These are phyloP conservation scores for Pleurotus cornucopiae DNA, from an alignment of 768 basidiomycete genomes.

Conservation along the genomic window DNA sequence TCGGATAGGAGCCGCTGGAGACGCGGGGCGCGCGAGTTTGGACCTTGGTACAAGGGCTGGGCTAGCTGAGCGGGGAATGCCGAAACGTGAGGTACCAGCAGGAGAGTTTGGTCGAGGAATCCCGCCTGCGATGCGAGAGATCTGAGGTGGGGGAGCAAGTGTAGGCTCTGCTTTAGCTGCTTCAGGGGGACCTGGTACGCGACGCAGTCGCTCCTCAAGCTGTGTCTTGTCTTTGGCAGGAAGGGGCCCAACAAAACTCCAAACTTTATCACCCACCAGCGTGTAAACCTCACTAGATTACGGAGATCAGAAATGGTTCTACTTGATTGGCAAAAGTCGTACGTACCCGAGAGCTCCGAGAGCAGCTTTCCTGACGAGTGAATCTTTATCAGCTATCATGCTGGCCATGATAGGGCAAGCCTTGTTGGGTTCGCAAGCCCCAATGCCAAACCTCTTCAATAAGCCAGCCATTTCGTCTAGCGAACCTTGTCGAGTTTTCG, in stretches of 20 bases:
- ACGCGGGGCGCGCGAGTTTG: conserved; percentile 38
- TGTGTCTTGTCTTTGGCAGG: conserved; percentile 88
- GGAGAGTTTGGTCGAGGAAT: conserved; percentile 49
- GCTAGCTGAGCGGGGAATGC: conserved; percentile 32
- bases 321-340: conserved; percentile 5
- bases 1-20: conserved; percentile 33
- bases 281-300: conserved; percentile 69
- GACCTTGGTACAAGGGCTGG: conserved; percentile 25
- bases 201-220: conserved; percentile 83
- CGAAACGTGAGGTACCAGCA: conserved; percentile 32
- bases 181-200: conserved; percentile 63
- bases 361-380: conserved; percentile 83
- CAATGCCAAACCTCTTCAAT: conserved; percentile 78
- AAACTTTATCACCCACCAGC: conserved; percentile 82
- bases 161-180: conserved; percentile 35
- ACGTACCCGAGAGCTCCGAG: conserved; percentile 74
- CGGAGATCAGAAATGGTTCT: conserved; percentile 9
- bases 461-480: conserved; percentile 78
- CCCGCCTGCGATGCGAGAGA: conserved; percentile 48
- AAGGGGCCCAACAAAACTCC: conserved; percentile 70
- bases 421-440: conserved; percentile 75
- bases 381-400: conserved; percentile 87
- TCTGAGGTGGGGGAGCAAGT: conserved; percentile 39
- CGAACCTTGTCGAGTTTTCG: conserved; percentile 85
- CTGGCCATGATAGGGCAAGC: conserved; percentile 74